Evolutionary conservation across 108 stramenopile genomes (phyloP).

Genomic region (Cylindrotheca closterium): DNA sequence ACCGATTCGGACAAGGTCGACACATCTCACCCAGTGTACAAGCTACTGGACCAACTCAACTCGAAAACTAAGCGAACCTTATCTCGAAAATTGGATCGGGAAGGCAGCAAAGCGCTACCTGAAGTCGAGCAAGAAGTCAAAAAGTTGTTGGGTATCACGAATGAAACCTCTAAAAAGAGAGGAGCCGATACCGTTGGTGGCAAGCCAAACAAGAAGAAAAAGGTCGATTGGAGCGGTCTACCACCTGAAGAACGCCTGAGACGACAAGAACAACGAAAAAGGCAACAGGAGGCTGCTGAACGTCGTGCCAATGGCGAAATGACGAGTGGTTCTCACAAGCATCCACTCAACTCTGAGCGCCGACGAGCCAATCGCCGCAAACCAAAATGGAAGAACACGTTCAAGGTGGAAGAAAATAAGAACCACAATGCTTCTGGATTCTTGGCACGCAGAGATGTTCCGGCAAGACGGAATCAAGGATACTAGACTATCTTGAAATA

Average conservation of each 20-base stretch:
- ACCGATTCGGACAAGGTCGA: slow-evolving; percentile 14
- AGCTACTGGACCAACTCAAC: slow-evolving; percentile 59
- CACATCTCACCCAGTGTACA: slow-evolving; percentile 33
- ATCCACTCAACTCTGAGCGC: slow-evolving; percentile 84
- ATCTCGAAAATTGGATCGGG: slow-evolving; percentile 35
- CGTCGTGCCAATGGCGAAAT: slow-evolving; percentile 40
- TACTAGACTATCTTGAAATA: not conserved
- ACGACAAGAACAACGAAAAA: slow-evolving; percentile 63
- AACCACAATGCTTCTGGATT: not conserved
- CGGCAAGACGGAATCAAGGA: slow-evolving; percentile 24
- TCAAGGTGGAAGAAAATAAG: not conserved
- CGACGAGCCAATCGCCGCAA: slow-evolving; percentile 84
- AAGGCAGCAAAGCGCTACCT: slow-evolving; percentile 23
- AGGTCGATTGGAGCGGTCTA: slow-evolving; percentile 40
- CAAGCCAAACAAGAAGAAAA: slow-evolving; percentile 17
- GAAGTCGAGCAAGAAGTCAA: slow-evolving; percentile 29
- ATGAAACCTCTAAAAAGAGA: not conserved
- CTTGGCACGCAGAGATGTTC: not conserved
- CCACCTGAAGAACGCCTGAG: slow-evolving; percentile 76
- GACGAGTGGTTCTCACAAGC: slow-evolving; percentile 39
- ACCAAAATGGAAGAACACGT: slow-evolving; percentile 49
- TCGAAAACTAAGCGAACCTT: slow-evolving; percentile 60
- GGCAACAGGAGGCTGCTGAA: slow-evolving; percentile 75
- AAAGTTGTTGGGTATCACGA: slow-evolving; percentile 27
- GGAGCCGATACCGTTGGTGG: not conserved